These are phyloP conservation scores for Echria macrotheca DNA, from an alignment of 495 filamentous ascomycete species.

Conservation along the genomic window DNA sequence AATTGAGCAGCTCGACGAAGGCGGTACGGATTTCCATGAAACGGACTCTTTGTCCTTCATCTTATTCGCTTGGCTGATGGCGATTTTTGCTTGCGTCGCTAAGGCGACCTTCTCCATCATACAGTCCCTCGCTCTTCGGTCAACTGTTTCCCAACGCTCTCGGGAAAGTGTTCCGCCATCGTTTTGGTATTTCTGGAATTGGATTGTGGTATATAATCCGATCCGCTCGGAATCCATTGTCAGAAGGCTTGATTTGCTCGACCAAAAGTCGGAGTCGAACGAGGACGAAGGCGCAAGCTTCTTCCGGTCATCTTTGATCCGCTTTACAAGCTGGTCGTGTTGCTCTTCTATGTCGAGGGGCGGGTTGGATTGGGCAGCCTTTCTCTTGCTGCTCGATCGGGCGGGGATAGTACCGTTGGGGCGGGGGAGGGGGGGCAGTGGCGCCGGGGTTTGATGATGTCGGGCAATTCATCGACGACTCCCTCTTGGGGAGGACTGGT, in stretches of 20 bases:
- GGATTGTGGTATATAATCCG: background rate
- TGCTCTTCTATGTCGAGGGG: background rate
- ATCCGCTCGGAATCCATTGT: conserved; percentile 9
- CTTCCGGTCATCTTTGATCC: conserved; percentile 2
- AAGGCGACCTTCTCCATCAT: conserved; percentile 6
- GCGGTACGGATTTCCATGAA: conserved; percentile 3
- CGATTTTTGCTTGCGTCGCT: conserved; percentile 6
- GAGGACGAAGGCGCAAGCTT: conserved; percentile 8
- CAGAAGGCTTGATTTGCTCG: conserved; percentile 3
- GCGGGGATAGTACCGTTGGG: background rate
- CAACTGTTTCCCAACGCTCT: conserved; percentile 3
- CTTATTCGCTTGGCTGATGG: conserved; percentile 5
- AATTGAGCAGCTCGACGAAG: conserved; percentile 12
- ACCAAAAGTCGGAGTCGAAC: conserved; percentile 8
- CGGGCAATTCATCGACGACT: conserved; percentile 6
- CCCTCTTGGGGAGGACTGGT: conserved; percentile 1
- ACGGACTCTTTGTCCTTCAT: conserved; percentile 7
- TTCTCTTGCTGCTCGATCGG: conserved; percentile 1
- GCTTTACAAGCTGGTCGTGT: background rate
- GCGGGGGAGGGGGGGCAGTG: background rate
- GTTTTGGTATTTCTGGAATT: conserved; percentile 7
- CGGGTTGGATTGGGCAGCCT: background rate
- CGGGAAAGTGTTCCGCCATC: conserved; percentile 4
- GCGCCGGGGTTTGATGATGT: background rate
- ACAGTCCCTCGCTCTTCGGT: conserved; percentile 5